Conservation (phyloP, 1,139 yeast species). For the Yamadazyma blattariae region DNA sequence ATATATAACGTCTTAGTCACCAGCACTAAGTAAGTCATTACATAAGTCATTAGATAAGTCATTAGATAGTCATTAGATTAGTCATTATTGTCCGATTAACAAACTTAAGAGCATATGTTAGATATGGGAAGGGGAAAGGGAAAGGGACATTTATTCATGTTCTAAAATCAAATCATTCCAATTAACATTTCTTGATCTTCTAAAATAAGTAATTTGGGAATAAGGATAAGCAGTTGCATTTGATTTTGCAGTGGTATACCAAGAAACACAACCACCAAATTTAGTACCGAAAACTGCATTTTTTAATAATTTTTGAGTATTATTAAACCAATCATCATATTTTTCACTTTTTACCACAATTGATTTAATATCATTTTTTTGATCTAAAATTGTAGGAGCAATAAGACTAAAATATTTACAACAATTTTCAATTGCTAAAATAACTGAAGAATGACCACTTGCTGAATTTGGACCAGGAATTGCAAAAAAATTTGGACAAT, state of each 20-base stretch:
- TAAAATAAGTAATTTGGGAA: conserved; percentile 35
- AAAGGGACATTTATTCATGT: background rate
- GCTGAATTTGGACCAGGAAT: conserved; percentile 45
- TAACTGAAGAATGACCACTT: conserved; percentile 45
- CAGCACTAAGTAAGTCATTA: too few relatives aligned
- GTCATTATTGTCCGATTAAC: too few relatives aligned
- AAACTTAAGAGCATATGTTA: too few relatives aligned
- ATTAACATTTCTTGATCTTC: conserved; percentile 25
- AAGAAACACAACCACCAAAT: conserved; percentile 44
- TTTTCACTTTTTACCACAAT: conserved; percentile 31
- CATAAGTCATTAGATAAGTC: too few relatives aligned
- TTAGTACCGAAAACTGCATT: conserved; percentile 36
- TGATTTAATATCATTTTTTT: conserved; percentile 25
- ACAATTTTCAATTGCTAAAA: conserved; percentile 40
- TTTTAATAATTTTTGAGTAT: conserved; percentile 25
- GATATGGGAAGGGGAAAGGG: background rate
- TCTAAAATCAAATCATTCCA: conserved; percentile 23
- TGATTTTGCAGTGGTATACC: conserved; percentile 31
- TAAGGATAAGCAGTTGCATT: conserved; percentile 40
- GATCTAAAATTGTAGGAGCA: conserved; percentile 22
- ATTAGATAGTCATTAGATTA: too few relatives aligned
- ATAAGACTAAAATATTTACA: conserved; percentile 24
- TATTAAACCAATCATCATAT: conserved; percentile 36
- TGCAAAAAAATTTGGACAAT: conserved; percentile 35
- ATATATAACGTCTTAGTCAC: too few relatives aligned